Evolutionary conservation across 2,329 filamentous ascomycete genomes (phyloP), one percentile per base, ranked within the genome.

Genomic region (Penicillium occitanis): DNA sequence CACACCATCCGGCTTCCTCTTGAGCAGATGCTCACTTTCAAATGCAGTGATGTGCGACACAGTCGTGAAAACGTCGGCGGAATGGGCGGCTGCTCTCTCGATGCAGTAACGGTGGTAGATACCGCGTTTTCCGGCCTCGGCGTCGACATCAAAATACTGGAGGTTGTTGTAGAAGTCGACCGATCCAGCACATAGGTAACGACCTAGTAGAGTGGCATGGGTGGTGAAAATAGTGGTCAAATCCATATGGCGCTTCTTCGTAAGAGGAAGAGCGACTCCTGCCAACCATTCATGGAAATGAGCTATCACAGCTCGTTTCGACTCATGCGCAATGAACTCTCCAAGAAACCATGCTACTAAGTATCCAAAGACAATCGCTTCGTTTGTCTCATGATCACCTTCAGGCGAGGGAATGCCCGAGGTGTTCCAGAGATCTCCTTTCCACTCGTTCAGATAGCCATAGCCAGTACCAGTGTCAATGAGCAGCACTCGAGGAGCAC

Each of bases 131-230:
- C 95, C 95, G 19, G 95, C 95, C 80, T 99, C 95, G 5, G 92
- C 89, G 77, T 99, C 95, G 35, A 97, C 93, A 76, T 99, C 94
- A 75, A 99, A 98, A 82, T 89, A 91, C 79, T 98, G 94, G 63
- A 99, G 86, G 78, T 98, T 97, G 84, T 98, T 99, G 86, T 99
- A 99, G 78, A 99, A 98, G 78, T 99, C 95, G 69, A 98, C 95
- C 0, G 93, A 97, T 63, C 95, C 95, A 61, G 95, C 95, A 77
- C 95, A 98, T 59, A 98, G 91, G 76, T 99, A 98, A 73, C 95
- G 90, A 69, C 95, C 95, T 59, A 99, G 88, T 11, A 99, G 86
- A 5, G 95, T 98, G 28, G 95, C 95, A 80, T 98, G 95, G 1
- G 95, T 99, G 50, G 95, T 99, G 83, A 98, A 98, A 78, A 98